Percentiles rank a stretch among this genome's conserved stretches.
Evolutionary conservation across 1,284 basidiomycete species (phyloP).

Genomic region (Puccinia coronata): DNA sequence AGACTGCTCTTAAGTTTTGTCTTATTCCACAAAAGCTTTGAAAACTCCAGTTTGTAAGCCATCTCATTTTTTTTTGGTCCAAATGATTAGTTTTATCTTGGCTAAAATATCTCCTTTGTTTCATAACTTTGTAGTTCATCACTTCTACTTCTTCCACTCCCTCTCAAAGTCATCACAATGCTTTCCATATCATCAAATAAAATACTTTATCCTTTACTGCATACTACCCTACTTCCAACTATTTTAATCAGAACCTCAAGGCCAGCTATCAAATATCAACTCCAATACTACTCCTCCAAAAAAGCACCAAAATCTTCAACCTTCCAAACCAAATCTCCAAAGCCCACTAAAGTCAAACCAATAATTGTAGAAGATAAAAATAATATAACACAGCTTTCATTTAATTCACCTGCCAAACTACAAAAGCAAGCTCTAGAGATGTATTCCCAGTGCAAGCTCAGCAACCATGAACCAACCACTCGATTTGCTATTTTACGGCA

Average conservation of each 20-base stretch:
- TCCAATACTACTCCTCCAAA: not conserved
- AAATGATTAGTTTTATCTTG: no score
- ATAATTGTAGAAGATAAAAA: not conserved
- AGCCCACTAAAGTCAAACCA: not conserved
- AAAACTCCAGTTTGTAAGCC: no score
- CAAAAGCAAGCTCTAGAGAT: not conserved
- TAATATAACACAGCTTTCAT: slow-evolving; percentile 7
- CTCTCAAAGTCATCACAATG: not conserved
- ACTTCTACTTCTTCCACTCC: no score
- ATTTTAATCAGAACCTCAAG: not conserved
- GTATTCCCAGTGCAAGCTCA: slow-evolving; percentile 24
- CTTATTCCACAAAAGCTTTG: no score
- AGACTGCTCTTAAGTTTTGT: no score
- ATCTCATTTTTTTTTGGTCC: no score
- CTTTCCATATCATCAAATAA: not conserved
- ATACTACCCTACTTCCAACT: not conserved
- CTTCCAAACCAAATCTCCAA: slow-evolving; percentile 1
- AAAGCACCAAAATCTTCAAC: not conserved
- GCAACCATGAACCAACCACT: slow-evolving; percentile 9
- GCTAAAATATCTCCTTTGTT: not conserved
- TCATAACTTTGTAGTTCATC: not conserved
- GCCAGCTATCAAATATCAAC: not conserved
- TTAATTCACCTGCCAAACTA: slow-evolving; percentile 15
- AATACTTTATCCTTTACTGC: not conserved
- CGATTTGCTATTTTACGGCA: slow-evolving; percentile 23